Base-by-base conservation (phyloP, 305 asterid species). In the Euphrasia arctica region DNA sequence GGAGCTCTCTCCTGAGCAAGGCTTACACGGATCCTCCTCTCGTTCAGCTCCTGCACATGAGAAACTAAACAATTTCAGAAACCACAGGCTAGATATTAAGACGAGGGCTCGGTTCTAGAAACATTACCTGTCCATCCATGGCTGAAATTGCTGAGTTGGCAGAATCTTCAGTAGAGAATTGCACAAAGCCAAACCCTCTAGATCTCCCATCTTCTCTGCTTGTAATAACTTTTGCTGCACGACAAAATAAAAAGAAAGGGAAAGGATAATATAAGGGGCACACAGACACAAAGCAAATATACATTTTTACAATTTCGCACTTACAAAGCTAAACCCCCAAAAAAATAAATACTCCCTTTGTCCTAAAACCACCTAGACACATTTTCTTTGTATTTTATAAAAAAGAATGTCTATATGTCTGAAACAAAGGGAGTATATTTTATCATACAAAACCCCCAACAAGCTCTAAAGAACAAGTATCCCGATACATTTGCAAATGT, bases 161-260 rank as follows among this genome's bases (percentile, higher is more conserved):
- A 77, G 72, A 59, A 27, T 79, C 88, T 4, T 73, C 80, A 29
- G 60, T 59, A 0, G 80, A 25, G 72, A 61, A 92, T 72, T 73
- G 79, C 73, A 92, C 95, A 64, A 92, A 92, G 15, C 95, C 98
- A 63, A 92, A 89, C 36, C 98, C 97, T 74, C 81, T 83, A 4
- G 97, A 92, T 72, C 80, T 85, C 62, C 96, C 96, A 1, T 89
- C 64, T 64, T 89, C 96, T 75, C 98, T 81, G 69, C 90, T 96
- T 9, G 70, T 70, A 57, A 92, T 87, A 29, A 92, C 91, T 73
- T 60, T 78, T 1, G 97, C 96, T 92, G 92, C 54, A 32, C 60
- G 62, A 60, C 34, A 62, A n/a, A 28, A 25, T 52, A 54, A 11
- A 11, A 47, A 3, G 51, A 2, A 45, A 2, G n/a, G 58, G 4